Evolutionary conservation across 805 yeast species (phyloP).

Genomic region (Lipomyces orientalis): DNA sequence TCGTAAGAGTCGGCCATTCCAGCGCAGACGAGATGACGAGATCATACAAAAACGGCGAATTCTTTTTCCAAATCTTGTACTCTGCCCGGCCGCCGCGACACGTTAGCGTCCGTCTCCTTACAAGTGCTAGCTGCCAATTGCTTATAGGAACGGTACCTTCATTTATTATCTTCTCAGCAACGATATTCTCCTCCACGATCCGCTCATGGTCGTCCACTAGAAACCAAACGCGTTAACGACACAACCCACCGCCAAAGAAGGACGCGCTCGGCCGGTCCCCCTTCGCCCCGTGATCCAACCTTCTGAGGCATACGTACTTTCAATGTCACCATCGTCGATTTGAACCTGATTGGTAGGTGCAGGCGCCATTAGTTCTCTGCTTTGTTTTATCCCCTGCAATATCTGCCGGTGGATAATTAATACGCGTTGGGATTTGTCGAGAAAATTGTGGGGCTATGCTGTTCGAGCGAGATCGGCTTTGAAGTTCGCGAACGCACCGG

Average conservation of each 20-base stretch:
- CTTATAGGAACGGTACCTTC: constrained; percentile 21
- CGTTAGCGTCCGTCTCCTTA: neutral
- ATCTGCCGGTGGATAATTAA: neutral
- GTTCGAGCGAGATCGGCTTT: neutral
- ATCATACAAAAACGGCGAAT: constrained; percentile 61
- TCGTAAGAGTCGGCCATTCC: constrained; percentile 68
- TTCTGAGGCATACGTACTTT: constrained; percentile 19
- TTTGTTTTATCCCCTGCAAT: neutral
- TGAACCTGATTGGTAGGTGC: constrained; percentile 23
- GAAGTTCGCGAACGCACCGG: neutral
- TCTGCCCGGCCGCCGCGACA: constrained; percentile 41
- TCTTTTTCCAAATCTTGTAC: constrained; percentile 67
- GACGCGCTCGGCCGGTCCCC: neutral
- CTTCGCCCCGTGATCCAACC: too few relatives aligned
- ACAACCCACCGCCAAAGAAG: too few relatives aligned
- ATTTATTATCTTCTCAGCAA: constrained; percentile 34
- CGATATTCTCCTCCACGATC: constrained; percentile 33
- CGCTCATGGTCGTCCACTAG: constrained; percentile 34
- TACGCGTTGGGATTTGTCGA: too few relatives aligned
- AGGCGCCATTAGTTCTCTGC: constrained; percentile 28
- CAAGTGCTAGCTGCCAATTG: neutral
- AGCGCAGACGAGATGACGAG: constrained; percentile 58
- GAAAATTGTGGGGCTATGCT: neutral
- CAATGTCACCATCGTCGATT: constrained; percentile 27
- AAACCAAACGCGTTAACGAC: neutral